phyloP scores from a whole-genome alignment of 352 stramenopile species.

The Aphanomyces astaci region DNA sequence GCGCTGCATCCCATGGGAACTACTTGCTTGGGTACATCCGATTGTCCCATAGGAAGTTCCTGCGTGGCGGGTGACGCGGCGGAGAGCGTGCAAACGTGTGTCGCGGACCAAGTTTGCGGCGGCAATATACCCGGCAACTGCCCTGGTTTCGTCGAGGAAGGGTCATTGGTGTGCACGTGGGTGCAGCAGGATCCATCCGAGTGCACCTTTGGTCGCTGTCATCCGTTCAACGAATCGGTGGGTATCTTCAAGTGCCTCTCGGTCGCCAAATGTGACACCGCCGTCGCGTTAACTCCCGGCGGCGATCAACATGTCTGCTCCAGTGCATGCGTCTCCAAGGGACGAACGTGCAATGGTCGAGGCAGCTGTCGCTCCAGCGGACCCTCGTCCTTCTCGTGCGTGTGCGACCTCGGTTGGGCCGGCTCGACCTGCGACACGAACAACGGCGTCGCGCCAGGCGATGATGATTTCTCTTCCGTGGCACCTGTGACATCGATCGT shows the following conservation, averaged over 20 bases:
- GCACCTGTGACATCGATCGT: too few species aligned
- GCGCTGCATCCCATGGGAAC: neutral
- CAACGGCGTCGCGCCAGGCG: neutral
- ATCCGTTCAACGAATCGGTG: conserved; percentile 26
- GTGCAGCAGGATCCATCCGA: neutral
- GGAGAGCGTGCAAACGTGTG: conserved; percentile 54
- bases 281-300: neutral
- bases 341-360: conserved; percentile 51
- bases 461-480: neutral
- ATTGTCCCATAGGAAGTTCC: conserved; percentile 50
- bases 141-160: conserved; percentile 42
- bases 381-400: conserved; percentile 40
- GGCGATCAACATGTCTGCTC: neutral
- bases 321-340: neutral
- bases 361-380: conserved; percentile 38
- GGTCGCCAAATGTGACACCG: conserved; percentile 52
- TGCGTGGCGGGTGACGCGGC: conserved; percentile 69
- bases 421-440: conserved; percentile 47
- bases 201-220: conserved; percentile 28
- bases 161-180: conserved; percentile 63
- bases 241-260: conserved; percentile 79
- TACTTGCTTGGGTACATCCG: conserved; percentile 40
- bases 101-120: conserved; percentile 49
- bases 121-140: conserved; percentile 44
- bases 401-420: conserved; percentile 52